phyloP scores from a whole-genome alignment of 2,329 filamentous ascomycete species.

The Aspergillus puulaauensis region DNA sequence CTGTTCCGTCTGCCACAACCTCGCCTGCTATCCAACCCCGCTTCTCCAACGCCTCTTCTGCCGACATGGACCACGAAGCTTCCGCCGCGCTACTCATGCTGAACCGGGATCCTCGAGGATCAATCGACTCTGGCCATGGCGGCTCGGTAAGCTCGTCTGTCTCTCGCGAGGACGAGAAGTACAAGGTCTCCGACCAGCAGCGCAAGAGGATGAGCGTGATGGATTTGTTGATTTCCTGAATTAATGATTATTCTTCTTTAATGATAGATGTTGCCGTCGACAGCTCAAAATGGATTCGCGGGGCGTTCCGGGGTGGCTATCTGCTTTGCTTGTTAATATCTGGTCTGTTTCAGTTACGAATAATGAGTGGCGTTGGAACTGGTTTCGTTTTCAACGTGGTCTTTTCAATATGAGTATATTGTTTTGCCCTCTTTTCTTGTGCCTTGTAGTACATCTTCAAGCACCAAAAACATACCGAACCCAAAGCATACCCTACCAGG shows the following conservation, averaged over 20 bases:
- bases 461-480: not conserved
- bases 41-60: conserved; percentile 44
- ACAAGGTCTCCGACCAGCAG: conserved; percentile 19
- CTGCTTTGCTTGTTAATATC: not conserved
- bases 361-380: not conserved
- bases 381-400: not conserved
- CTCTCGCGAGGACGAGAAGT: conserved; percentile 6
- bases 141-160: conserved; percentile 14
- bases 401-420: not conserved
- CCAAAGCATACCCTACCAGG: not conserved
- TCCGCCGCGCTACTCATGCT: conserved; percentile 86
- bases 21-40: conserved; percentile 28
- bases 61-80: conserved; percentile 72
- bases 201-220: conserved; percentile 55
- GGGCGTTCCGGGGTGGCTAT: not conserved
- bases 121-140: conserved; percentile 32
- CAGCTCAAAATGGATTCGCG: conserved; percentile 1
- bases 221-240: conserved; percentile 53
- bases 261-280: not conserved
- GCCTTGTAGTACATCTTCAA: not conserved
- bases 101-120: conserved; percentile 70
- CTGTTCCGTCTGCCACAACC: conserved; percentile 16
- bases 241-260: not conserved
- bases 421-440: not conserved
- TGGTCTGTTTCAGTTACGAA: not conserved